phyloP scores from a whole-genome alignment of 768 basidiomycete genomes.

The Serendipita indica region DNA sequence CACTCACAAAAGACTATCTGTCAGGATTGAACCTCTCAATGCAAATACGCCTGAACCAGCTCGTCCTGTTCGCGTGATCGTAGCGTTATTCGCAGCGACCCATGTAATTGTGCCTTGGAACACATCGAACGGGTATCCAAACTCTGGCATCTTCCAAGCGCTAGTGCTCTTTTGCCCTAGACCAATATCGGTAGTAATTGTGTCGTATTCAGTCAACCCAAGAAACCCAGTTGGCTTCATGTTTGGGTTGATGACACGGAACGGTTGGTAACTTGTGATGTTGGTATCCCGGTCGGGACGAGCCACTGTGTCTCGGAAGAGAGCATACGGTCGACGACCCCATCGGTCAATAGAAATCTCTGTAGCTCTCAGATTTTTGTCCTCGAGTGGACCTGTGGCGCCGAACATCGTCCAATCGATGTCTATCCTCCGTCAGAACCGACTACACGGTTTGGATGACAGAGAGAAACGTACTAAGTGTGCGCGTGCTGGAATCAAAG shows the following conservation, averaged over 20 bases:
- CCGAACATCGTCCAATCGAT: background rate
- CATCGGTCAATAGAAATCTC: background rate
- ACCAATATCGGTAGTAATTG: background rate
- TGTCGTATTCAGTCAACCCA: background rate
- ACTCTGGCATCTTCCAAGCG: background rate
- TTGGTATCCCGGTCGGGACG: background rate
- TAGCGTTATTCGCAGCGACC: slow-evolving; percentile 2
- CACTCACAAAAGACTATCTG: background rate
- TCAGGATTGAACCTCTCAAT: background rate
- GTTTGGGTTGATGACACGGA: background rate
- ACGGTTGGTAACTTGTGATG: background rate
- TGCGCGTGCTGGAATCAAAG: background rate
- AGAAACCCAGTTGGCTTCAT: background rate
- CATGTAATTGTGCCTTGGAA: background rate
- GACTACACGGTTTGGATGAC: no score
- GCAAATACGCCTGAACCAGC: background rate
- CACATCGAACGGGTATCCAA: slow-evolving; percentile 6
- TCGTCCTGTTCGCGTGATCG: background rate
- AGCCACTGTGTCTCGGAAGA: background rate
- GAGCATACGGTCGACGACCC: background rate
- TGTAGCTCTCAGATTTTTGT: background rate
- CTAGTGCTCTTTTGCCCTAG: background rate
- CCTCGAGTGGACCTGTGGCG: background rate
- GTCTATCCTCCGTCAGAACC: no score
- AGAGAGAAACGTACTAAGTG: background rate